These are phyloP conservation scores for Pseudonitzschia multiseries DNA, from an alignment of 108 stramenopile species.

Conservation along the genomic window DNA sequence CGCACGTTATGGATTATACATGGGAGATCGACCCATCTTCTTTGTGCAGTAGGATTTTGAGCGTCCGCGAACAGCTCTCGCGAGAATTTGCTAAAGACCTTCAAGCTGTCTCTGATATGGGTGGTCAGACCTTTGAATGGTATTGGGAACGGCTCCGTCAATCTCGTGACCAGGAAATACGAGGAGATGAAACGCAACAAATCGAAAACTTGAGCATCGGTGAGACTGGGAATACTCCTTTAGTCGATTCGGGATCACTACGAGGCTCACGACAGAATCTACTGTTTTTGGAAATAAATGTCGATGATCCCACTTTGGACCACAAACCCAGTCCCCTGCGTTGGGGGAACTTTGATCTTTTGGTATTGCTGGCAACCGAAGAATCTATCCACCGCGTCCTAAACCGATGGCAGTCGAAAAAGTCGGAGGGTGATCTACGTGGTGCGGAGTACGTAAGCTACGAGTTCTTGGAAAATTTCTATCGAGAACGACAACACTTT, in stretches of 20 bases:
- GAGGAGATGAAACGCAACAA: background rate
- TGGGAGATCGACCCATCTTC: constrained; percentile 71
- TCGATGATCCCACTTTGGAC: constrained; percentile 14
- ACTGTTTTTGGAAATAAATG: constrained; percentile 34
- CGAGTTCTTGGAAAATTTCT: constrained; percentile 54
- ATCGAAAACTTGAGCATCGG: background rate
- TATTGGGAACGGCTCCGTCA: constrained; percentile 12
- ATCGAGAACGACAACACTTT: constrained; percentile 37
- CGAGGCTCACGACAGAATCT: constrained; percentile 23
- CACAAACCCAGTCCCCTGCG: constrained; percentile 58
- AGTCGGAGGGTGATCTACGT: constrained; percentile 24
- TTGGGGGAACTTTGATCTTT: constrained; percentile 77
- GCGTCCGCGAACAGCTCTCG: constrained; percentile 73
- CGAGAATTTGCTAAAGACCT: constrained; percentile 61
- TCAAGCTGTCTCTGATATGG: constrained; percentile 58
- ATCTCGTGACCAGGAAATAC: background rate
- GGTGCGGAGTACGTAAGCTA: constrained; percentile 13
- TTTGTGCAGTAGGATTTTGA: constrained; percentile 56
- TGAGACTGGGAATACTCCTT: background rate
- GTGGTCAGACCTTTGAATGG: constrained; percentile 20
- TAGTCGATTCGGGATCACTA: background rate
- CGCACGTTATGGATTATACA: constrained; percentile 44
- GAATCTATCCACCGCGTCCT: constrained; percentile 61
- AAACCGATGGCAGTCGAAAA: constrained; percentile 16
- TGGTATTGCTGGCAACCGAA: constrained; percentile 60